Percentiles rank a stretch among this genome's conserved stretches.
Evolutionary conservation across 2,329 filamentous ascomycete species (phyloP).

Genomic region (Aspergillus brasiliensis): DNA sequence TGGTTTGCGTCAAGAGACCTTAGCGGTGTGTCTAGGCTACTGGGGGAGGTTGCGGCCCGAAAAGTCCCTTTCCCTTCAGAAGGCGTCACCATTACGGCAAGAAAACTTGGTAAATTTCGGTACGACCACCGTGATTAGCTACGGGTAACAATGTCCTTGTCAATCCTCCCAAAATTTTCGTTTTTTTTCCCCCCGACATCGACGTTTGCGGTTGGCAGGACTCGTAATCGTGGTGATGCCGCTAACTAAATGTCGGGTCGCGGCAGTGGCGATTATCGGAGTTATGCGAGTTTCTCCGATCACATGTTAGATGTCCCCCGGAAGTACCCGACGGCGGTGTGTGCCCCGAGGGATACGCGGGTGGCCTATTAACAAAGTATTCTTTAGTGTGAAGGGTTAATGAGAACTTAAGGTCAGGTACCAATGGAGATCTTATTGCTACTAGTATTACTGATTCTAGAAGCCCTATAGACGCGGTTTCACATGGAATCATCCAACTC

Average conservation of each 20-base stretch:
- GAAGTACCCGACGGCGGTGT: slow-evolving; percentile 11
- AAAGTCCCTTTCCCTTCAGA: neutral
- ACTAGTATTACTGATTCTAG: neutral
- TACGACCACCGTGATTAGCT: neutral
- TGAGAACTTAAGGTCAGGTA: neutral
- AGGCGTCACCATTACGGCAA: slow-evolving; percentile 14
- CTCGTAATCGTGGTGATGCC: neutral
- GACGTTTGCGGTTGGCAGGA: neutral
- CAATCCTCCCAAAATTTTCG: neutral
- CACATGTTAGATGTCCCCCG: slow-evolving; percentile 10
- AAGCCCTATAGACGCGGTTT: neutral
- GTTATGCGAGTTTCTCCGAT: slow-evolving; percentile 15
- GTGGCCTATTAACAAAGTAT: neutral
- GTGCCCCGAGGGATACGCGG: neutral
- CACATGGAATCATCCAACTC: neutral
- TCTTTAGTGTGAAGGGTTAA: neutral
- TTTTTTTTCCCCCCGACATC: neutral
- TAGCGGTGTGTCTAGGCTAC: slow-evolving; percentile 10
- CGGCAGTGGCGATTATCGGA: slow-evolving; percentile 6
- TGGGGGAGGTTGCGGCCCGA: slow-evolving; percentile 5
- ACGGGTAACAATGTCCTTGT: neutral
- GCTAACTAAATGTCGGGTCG: neutral
- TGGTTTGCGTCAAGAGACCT: slow-evolving; percentile 21
- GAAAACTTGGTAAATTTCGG: neutral
- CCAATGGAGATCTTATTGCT: neutral